These are phyloP conservation scores for Plasmodium gonderi DNA, from an alignment of 169 alveolate species.

Conservation along the genomic window DNA sequence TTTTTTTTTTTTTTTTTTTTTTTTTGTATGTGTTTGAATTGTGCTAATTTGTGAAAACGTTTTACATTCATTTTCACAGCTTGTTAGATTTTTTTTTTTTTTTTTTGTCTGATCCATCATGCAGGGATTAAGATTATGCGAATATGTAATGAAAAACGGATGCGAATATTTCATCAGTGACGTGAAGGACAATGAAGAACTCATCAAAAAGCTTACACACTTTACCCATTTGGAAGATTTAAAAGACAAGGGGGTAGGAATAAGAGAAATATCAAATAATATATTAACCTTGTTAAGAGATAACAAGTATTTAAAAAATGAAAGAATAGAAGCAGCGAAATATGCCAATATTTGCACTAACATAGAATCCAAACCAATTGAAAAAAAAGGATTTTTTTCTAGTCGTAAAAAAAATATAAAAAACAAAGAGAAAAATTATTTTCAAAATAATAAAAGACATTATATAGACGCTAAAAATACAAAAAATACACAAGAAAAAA, in stretches of 20 bases:
- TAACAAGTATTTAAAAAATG: constrained; percentile 57
- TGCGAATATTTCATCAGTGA: constrained; percentile 72
- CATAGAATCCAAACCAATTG: constrained; percentile 54
- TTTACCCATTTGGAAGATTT: constrained; percentile 55
- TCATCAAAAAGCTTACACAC: constrained; percentile 56
- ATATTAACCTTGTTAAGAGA: constrained; percentile 37
- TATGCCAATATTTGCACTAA: constrained; percentile 64
- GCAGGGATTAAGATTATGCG: constrained; percentile 58
- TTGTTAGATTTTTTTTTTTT: neutral
- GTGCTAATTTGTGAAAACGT: neutral
- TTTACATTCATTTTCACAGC: neutral
- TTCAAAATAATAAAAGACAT: constrained; percentile 24
- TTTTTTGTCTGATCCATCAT: neutral
- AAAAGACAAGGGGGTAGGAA: constrained; percentile 53
- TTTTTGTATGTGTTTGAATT: neutral
- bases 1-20: neutral
- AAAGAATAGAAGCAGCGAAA: constrained; percentile 75
- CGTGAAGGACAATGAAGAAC: constrained; percentile 59
- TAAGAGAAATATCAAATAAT: constrained; percentile 68
- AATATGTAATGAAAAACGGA: constrained; percentile 68
- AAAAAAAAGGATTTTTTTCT: constrained; percentile 62
- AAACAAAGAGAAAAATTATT: neutral
- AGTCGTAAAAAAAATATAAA: constrained; percentile 32
- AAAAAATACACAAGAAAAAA: constrained; percentile 1
- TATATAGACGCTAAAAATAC: constrained; percentile 6